Evolutionary conservation across 2,329 filamentous ascomycete genomes (phyloP), one percentile per base, ranked within the genome.

Genomic region (Aspergillus sp.): DNA sequence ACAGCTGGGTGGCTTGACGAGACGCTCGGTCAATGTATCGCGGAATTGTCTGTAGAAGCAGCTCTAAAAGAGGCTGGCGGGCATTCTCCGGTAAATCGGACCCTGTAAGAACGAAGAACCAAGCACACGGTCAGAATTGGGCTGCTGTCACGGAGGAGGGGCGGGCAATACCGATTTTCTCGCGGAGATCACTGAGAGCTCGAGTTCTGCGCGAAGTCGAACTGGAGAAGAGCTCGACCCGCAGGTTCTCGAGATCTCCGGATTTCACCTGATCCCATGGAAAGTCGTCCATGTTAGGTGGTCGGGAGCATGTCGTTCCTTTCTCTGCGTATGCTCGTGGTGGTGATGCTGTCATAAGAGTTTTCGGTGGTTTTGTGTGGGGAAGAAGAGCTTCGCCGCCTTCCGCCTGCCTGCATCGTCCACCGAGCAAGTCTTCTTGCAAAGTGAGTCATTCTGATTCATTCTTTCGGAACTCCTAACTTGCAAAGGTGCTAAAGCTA

Each of bases 21-120:
- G 95, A 98, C 63, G 85, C 80, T 67, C 93, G 87, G 77, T 99
- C 95, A 75, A 87, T 79, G 75, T 98, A 99, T 66, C 90, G 86
- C 60, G 90, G 85, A 71, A 97, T 92, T 52, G 93, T 97, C 72
- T 86, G 86, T 77, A 98, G 93, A 33, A 99, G 84, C 35, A 92
- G 79, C 60, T 86, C 83, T 62, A 96, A 78, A 52, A 95, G 74
- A 72, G 75, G 65, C 60, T 69, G 66, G 50, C 68, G 67, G 50
- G 62, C 58, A 64, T 73, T 63, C 41, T 67, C 64, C 31, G 70
- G 64, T 49, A 77, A 44, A 55, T 75, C 67, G 48, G 68, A 64
- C 37, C 64, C 75, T 77, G 56, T 37, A 35, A n/a, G 47, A 50
- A 53, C 24, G 12, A 52, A 46, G 51, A 31, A 31, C 33, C 27